A percentile compares a stretch with the other conserved stretches of the same genome.
Evolutionary conservation across 352 stramenopile genomes (phyloP).

Genomic region (Phytophthora colocasiae): DNA sequence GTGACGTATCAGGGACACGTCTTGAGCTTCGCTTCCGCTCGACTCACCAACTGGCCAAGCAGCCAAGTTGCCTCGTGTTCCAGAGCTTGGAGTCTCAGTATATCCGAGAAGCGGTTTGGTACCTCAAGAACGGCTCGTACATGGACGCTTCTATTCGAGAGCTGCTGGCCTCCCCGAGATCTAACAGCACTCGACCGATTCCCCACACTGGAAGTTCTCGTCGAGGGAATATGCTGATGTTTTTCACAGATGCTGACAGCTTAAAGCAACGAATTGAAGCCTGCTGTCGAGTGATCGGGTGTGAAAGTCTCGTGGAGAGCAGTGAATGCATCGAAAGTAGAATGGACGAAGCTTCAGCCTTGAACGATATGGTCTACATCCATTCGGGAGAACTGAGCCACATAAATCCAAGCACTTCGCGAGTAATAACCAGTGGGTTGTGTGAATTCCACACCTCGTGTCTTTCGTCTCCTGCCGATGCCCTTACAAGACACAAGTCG

Average conservation of each 20-base stretch:
- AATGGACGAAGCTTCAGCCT: conserved; percentile 24
- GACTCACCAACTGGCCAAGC: conserved; percentile 47
- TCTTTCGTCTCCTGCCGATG: conserved; percentile 31
- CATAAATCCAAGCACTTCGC: conserved; percentile 20
- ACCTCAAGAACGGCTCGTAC: conserved; percentile 54
- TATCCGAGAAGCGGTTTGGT: conserved; percentile 76
- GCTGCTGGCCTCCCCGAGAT: conserved; percentile 16
- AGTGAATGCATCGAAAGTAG: conserved; percentile 21
- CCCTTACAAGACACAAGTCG: conserved; percentile 40
- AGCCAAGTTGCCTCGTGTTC: conserved; percentile 64
- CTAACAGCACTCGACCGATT: neutral
- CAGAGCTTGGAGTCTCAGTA: conserved; percentile 62
- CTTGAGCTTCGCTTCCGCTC: conserved; percentile 69
- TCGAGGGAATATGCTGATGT: conserved; percentile 39
- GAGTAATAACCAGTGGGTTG: conserved; percentile 22
- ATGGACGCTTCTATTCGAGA: conserved; percentile 48
- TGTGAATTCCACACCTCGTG: conserved; percentile 45
- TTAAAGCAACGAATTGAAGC: conserved; percentile 52
- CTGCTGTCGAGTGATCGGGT: conserved; percentile 65
- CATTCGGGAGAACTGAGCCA: conserved; percentile 22
- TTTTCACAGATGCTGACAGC: conserved; percentile 48
- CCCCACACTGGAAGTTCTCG: neutral
- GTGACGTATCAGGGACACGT: conserved; percentile 45
- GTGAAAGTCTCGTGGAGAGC: conserved; percentile 25
- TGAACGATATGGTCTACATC: conserved; percentile 33